A percentile compares a stretch with the other conserved stretches of the same genome.
Conservation (phyloP, 1,139 yeast species). For the Magnusiomyces magnusii region DNA sequence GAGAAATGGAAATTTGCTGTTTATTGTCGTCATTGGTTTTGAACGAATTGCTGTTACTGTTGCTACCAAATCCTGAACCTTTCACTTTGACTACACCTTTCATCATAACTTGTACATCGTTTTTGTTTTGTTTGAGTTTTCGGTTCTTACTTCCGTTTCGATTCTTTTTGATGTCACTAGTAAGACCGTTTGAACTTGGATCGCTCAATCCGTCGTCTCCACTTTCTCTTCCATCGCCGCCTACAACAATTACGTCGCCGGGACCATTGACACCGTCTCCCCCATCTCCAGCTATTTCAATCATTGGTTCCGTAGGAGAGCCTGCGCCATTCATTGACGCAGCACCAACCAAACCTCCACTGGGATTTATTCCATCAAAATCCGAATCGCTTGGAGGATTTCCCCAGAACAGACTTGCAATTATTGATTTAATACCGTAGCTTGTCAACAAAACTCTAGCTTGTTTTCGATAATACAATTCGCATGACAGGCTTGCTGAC, state of each 20-base stretch:
- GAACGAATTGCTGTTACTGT: no score
- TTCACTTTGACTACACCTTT: neutral
- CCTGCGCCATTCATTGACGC: neutral
- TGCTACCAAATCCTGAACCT: neutral
- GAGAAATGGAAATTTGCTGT: neutral
- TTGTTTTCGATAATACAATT: neutral
- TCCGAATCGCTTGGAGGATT: neutral
- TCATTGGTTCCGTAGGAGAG: neutral
- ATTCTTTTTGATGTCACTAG: neutral
- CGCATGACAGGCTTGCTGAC: neutral
- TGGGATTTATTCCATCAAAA: neutral
- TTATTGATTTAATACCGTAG: neutral
- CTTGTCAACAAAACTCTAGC: neutral
- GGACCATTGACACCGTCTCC: neutral
- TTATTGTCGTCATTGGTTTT: neutral
- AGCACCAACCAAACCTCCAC: neutral
- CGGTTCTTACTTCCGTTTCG: neutral
- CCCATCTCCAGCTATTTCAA: neutral
- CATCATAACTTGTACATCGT: neutral
- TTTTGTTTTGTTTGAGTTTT: neutral
- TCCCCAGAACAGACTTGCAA: neutral
- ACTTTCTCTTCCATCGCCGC: neutral
- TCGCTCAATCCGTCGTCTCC: neutral
- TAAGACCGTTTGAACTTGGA: neutral
- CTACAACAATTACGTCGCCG: neutral